Base-by-base conservation (phyloP, 2,329 filamentous ascomycete species). In the Xylaria sp. region DNA sequence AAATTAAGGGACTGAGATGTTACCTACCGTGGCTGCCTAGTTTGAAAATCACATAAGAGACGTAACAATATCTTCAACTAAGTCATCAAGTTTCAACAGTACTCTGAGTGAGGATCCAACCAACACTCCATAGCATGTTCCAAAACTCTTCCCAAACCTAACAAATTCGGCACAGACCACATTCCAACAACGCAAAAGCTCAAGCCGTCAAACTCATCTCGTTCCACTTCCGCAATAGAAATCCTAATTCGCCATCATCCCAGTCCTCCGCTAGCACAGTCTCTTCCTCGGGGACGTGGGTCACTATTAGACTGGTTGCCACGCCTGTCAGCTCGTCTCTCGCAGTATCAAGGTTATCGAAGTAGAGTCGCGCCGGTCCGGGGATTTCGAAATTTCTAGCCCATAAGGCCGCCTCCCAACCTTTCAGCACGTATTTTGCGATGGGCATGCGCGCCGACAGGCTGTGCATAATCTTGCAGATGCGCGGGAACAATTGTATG, bases 401-500 rank as follows among this genome's bases (percentile, higher is more conserved):
- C 63, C 40, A 54, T 2, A 66, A 12, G 8, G 60, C 63, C 15
- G 53, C 57, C 40, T 63, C 35, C 63, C 60, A 66, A 17, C 63
- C 63, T 33, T 45, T 65, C 35, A 65, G 3, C 4, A 60, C 51
- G 49, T 63, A 63, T 9, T 15, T 17, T 14, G 63, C 63, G n/a
- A 65, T 35, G 9, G 56, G 55, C 37, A 65, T 49, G 35, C 47
- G 35, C 7, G 38, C 19, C 3, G 60, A 31, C 17, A 65, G 11
- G 9, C 6, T 50, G 23, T 25, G 47, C 60, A 65, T 54, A 4
- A 63, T 51, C 35, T 52, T 35, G 52, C 63, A 65, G 11, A 55
- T 17, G 19, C 63, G 63, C 25, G 60, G 35, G 28, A 65, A 57
- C 6, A 63, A 12, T 5, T 57, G 38, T 23, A 12, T 19, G 8